Evolutionary conservation across 495 filamentous ascomycete species (phyloP).

Genomic region (Aspergillus avenaceus): DNA sequence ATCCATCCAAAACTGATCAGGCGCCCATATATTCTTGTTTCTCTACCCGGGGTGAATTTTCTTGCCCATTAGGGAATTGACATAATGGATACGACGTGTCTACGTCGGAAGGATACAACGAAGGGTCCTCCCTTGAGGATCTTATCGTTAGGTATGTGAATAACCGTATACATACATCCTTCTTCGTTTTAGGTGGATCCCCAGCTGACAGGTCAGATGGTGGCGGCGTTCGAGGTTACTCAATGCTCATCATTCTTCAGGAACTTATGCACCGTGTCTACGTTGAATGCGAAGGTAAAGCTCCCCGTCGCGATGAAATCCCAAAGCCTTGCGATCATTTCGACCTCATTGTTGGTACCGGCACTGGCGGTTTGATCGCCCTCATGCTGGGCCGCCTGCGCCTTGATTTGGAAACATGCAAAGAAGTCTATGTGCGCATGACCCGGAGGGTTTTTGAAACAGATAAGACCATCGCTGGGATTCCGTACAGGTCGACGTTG

Average conservation of each 20-base stretch:
- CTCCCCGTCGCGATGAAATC: slow-evolving; percentile 79
- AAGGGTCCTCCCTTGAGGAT: slow-evolving; percentile 91
- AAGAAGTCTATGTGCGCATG: slow-evolving; percentile 90
- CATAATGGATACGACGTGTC: slow-evolving; percentile 27
- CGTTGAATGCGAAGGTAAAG: slow-evolving; percentile 76
- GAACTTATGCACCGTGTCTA: slow-evolving; percentile 94
- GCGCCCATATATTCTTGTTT: slow-evolving; percentile 6
- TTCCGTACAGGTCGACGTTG: slow-evolving; percentile 86
- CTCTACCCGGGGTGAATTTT: background rate
- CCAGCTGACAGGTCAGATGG: slow-evolving; percentile 59
- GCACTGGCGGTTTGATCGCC: slow-evolving; percentile 92
- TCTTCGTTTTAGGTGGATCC: too few relatives aligned
- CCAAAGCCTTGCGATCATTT: slow-evolving; percentile 98
- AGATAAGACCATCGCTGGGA: slow-evolving; percentile 93
- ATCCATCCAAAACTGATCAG: slow-evolving; percentile 3
- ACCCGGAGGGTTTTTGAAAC: slow-evolving; percentile 94
- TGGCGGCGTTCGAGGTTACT: slow-evolving; percentile 94
- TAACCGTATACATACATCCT: too few relatives aligned
- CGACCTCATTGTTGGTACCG: slow-evolving; percentile 91
- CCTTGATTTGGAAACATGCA: slow-evolving; percentile 91
- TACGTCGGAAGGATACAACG: slow-evolving; percentile 85
- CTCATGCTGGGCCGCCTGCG: slow-evolving; percentile 93
- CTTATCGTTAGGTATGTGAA: slow-evolving; percentile 74
- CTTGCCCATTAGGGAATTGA: slow-evolving; percentile 4
- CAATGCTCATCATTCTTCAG: slow-evolving; percentile 91